Base-by-base conservation (phyloP, 108 stramenopile species). In the Fistulifera solaris region DNA sequence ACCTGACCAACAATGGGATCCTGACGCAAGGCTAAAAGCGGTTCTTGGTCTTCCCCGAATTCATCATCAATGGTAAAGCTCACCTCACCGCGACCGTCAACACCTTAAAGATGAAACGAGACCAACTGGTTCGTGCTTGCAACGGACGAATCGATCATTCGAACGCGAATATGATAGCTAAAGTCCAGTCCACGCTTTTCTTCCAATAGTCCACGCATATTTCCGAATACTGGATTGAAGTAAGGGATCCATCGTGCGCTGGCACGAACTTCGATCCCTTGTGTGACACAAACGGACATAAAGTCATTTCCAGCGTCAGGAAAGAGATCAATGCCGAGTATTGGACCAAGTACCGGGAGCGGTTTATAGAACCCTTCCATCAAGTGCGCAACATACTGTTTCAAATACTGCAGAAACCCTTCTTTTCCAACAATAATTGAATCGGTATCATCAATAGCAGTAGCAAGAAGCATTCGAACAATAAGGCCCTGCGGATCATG, bases 211-310 rank as follows among this genome's bases (percentile, higher is more conserved):
- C 5, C 7, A 16, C 8, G 31, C 8, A 6, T 3, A 6, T 35
- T 3, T 6, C 6, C 8, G 8, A 6, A 3, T 6, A 6, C 8
- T 6, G 6, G 3, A 8, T 8, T 35, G 31, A 4, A 27, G 16
- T 27, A 31, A 17, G 58, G 58, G 38, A 59, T 47, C 58, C 58
- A 59, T 8, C 58, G 40, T n/a, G 58, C 58, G 27, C 58, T 59
- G 12, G 59, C 59, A 27, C 48, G 38, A 12, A 61, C 40, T 41
- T 52, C 59, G 1, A 61, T 40, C 2, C 59, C 59, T 12, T 51
- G 0, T 15, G 59, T 51, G 38, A 52, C 23, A 6, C 38, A 38
- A 40, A 39, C 38, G 17, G 49, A 40, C 7, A 45, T 11, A 35
- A 8, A 3, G 7, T 21, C 35, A 1, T 23, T 42, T 21, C 44